These are phyloP conservation scores for Coffea humblotiana DNA, from an alignment of 305 asterid species.

Conservation along the genomic window DNA sequence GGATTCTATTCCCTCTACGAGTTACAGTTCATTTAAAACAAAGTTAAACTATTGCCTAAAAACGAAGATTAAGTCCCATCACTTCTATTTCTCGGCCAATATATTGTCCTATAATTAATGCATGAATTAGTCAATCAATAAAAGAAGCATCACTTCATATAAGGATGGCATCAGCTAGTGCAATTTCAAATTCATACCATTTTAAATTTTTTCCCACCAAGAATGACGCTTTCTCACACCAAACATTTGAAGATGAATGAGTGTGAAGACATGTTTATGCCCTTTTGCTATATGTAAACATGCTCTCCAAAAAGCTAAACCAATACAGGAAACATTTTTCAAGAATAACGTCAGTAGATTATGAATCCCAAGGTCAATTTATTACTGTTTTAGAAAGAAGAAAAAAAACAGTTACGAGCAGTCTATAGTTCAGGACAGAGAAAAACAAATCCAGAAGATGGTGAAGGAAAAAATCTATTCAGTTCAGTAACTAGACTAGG, in stretches of 20 bases:
- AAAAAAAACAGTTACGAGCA: neutral
- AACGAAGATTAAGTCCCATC: too few species aligned
- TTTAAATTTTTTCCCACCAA: too few species aligned
- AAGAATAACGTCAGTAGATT: neutral
- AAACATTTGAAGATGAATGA: neutral
- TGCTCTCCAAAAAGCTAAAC: neutral
- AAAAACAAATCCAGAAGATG: neutral
- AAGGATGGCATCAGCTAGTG: neutral
- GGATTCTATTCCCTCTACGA: too few species aligned
- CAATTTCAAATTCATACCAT: neutral
- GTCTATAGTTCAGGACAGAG: neutral
- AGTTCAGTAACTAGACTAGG: too few species aligned
- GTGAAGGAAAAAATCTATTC: neutral
- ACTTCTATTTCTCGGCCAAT: too few species aligned
- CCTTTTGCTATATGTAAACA: neutral
- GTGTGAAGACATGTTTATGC: neutral
- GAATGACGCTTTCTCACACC: neutral
- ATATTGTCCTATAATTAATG: neutral
- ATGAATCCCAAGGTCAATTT: neutral
- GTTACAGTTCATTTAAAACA: too few species aligned
- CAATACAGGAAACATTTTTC: neutral
- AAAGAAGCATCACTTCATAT: conserved; percentile 1
- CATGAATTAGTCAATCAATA: neutral
- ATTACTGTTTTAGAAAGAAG: neutral
- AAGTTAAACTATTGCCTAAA: too few species aligned